These are phyloP conservation scores for Aspergillus sp. DNA, from an alignment of 2,329 filamentous ascomycete genomes.

Conservation along the genomic window DNA sequence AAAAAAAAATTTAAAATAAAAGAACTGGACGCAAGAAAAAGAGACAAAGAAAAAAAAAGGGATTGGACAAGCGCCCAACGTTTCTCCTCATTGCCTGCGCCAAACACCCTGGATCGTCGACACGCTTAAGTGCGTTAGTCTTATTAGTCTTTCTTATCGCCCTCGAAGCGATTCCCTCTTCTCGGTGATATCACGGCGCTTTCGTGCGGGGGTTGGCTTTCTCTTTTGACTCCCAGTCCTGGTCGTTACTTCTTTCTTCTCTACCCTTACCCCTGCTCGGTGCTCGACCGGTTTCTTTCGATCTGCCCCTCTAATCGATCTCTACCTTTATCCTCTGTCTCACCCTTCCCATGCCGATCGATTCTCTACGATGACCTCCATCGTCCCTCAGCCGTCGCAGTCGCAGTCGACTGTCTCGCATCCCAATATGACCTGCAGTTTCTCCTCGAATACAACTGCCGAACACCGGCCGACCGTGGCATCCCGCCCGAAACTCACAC, in stretches of 20 bases:
- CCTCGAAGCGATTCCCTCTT: background rate
- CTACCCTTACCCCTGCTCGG: background rate
- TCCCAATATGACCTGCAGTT: conserved; percentile 17
- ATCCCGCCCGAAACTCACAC: conserved; percentile 58
- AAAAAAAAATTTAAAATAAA: too few relatives aligned
- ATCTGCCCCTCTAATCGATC: background rate
- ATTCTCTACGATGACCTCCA: conserved; percentile 9
- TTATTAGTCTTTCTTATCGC: background rate
- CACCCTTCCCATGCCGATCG: conserved; percentile 6
- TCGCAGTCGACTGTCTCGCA: conserved; percentile 6
- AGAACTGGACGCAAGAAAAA: background rate
- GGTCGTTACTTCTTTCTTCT: background rate
- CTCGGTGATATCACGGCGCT: conserved; percentile 1
- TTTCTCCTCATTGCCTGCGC: conserved; percentile 2
- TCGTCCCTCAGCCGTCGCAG: conserved; percentile 4
- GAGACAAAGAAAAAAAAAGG: background rate
- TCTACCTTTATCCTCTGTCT: conserved; percentile 5
- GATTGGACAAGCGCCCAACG: background rate
- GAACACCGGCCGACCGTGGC: conserved; percentile 17
- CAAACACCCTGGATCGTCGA: conserved; percentile 4
- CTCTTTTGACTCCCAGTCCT: background rate
- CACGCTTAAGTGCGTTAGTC: background rate
- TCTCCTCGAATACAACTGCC: conserved; percentile 13
- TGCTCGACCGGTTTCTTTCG: background rate
- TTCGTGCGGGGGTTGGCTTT: conserved; percentile 2